phyloP scores from a whole-genome alignment of 2,329 filamentous ascomycete species.

The Graphilbum sp. region DNA sequence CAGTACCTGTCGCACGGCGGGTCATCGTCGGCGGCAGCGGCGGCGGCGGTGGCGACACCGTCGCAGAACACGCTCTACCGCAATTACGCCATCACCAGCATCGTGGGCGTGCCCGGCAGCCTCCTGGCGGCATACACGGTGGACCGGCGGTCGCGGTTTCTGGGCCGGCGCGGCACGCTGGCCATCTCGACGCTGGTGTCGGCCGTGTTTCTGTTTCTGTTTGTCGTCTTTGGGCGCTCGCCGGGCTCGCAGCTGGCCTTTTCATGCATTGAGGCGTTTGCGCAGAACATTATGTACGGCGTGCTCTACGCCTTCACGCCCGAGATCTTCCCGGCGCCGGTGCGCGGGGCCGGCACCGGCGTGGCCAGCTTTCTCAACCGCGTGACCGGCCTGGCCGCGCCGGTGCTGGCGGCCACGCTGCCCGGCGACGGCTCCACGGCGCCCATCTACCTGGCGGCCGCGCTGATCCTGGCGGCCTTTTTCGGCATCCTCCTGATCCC shows the following conservation, averaged over 20 bases:
- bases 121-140: slow-evolving; percentile 60
- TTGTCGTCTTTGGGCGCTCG: slow-evolving; percentile 40
- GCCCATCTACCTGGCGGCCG: slow-evolving; percentile 40
- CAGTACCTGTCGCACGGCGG: slow-evolving; percentile 56
- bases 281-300: slow-evolving; percentile 64
- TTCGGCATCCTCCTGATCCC: slow-evolving; percentile 43
- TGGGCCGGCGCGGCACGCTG: slow-evolving; percentile 58
- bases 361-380: slow-evolving; percentile 58
- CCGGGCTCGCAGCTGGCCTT: slow-evolving; percentile 45
- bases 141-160: slow-evolving; percentile 41
- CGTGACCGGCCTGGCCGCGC: slow-evolving; percentile 49
- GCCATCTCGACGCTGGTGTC: slow-evolving; percentile 50
- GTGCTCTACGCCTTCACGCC: slow-evolving; percentile 64
- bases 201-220: slow-evolving; percentile 53
- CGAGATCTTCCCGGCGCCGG: slow-evolving; percentile 58
- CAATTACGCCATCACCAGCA: slow-evolving; percentile 67
- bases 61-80: slow-evolving; percentile 42
- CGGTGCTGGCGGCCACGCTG: slow-evolving; percentile 46
- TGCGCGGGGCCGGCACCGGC: slow-evolving; percentile 55
- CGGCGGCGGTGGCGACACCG: slow-evolving; percentile 17
- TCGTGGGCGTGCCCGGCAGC: slow-evolving; percentile 62
- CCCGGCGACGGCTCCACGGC: slow-evolving; percentile 39
- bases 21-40: slow-evolving; percentile 8
- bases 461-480: slow-evolving; percentile 41
- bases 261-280: slow-evolving; percentile 52